phyloP scores from a whole-genome alignment of 768 basidiomycete genomes.

The Tricholoma sp. region DNA sequence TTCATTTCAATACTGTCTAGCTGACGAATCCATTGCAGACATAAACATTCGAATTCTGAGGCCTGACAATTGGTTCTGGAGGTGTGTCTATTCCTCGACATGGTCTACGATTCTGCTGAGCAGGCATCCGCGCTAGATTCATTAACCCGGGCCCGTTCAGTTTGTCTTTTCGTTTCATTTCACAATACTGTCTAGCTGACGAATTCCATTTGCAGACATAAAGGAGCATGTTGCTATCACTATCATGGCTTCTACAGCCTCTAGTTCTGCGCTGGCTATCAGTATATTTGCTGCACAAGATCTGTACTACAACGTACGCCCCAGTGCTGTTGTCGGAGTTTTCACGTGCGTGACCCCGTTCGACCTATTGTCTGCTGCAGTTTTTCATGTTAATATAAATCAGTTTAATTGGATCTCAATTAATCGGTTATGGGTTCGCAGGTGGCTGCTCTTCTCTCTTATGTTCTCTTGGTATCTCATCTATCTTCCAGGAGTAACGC shows the following conservation, averaged over 20 bases:
- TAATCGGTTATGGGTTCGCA: slow-evolving; percentile 23
- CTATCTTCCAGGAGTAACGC: slow-evolving; percentile 18
- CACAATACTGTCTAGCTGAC: slow-evolving; percentile 29
- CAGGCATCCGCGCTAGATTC: slow-evolving; percentile 15
- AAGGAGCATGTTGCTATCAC: slow-evolving; percentile 52
- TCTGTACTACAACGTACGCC: slow-evolving; percentile 41
- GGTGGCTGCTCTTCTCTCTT: slow-evolving; percentile 9
- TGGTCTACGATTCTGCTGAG: background rate
- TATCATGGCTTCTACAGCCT: slow-evolving; percentile 52
- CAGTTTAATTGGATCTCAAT: slow-evolving; percentile 11
- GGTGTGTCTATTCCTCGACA: slow-evolving; percentile 10
- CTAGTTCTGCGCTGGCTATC: slow-evolving; percentile 44
- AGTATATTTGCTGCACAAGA: slow-evolving; percentile 51
- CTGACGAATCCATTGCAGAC: too few relatives aligned
- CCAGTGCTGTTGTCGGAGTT: slow-evolving; percentile 35
- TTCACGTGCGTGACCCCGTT: slow-evolving; percentile 21
- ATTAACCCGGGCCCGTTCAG: slow-evolving; percentile 53
- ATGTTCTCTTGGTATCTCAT: slow-evolving; percentile 5
- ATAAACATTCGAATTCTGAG: too few relatives aligned
- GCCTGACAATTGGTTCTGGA: slow-evolving; percentile 29
- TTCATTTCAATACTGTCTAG: too few relatives aligned
- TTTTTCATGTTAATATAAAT: slow-evolving; percentile 6
- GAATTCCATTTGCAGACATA: slow-evolving; percentile 20
- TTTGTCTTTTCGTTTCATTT: slow-evolving; percentile 22
- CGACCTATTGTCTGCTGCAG: background rate